Evolutionary conservation across 176 grass and related monocot species (phyloP), one percentile per base, ranked within the genome.

Genomic region (Bonia amplexicaulis): DNA sequence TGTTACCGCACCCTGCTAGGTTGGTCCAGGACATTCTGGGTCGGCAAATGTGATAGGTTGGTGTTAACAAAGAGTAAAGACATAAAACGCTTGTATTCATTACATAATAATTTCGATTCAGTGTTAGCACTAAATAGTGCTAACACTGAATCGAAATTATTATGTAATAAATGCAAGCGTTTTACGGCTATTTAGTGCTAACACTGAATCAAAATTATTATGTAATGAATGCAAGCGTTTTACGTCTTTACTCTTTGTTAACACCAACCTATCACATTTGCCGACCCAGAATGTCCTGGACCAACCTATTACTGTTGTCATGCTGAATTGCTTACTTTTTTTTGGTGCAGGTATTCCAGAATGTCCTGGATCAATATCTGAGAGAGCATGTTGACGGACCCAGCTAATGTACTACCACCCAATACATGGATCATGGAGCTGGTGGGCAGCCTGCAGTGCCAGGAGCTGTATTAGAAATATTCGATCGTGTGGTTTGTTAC

Each of bases 281-380:
- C n/a, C n/a, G n/a, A n/a, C 94, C 85, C 89, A 90, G 86, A 91
- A 74, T 86, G 90, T 91, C 64, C 66, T 96, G 44, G 84, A 96
- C 71, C 79, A 89, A n/a, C n/a, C n/a, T n/a, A n/a, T n/a, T n/a
- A n/a, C n/a, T n/a, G n/a, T n/a, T n/a, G n/a, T n/a, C n/a, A n/a
- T n/a, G n/a, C n/a, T n/a, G n/a, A n/a, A n/a, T n/a, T n/a, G n/a
- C n/a, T n/a, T n/a, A n/a, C n/a, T n/a, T n/a, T n/a, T n/a, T n/a
- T n/a, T n/a, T n/a, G n/a, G n/a, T n/a, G n/a, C n/a, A n/a, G n/a
- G n/a, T n/a, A n/a, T n/a, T n/a, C n/a, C n/a, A n/a, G n/a, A n/a
- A n/a, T n/a, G n/a, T n/a, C n/a, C n/a, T n/a, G n/a, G n/a, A n/a
- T n/a, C n/a, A n/a, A 59, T 94, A 94, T 92, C 80, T 93, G 37